Conservation (phyloP, 1,139 yeast genomes). For the Sugiyamaella pinicola region DNA sequence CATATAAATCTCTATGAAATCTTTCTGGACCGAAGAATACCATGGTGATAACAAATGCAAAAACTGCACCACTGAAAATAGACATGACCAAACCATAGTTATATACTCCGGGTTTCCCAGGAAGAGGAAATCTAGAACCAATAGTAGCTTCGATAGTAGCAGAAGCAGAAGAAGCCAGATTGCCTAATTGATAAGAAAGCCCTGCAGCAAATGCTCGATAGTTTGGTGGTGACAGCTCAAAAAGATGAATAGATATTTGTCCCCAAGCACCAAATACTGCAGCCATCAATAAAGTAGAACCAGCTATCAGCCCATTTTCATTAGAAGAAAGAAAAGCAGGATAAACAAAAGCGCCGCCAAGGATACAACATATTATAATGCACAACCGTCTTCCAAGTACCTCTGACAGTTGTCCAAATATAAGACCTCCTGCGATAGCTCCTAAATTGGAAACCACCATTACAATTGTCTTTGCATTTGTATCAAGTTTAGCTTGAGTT, state of each 20-base stretch:
- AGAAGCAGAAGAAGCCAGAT: slow-evolving; percentile 59
- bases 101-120: slow-evolving; percentile 32
- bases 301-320: slow-evolving; percentile 50
- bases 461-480: slow-evolving; percentile 49
- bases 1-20: slow-evolving; percentile 23
- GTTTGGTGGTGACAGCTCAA: slow-evolving; percentile 59
- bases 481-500: slow-evolving; percentile 45
- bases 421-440: slow-evolving; percentile 53
- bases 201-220: slow-evolving; percentile 57
- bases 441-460: slow-evolving; percentile 54
- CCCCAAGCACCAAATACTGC: slow-evolving; percentile 63
- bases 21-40: slow-evolving; percentile 56
- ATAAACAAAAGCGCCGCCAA: slow-evolving; percentile 56
- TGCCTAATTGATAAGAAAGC: slow-evolving; percentile 59
- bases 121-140: slow-evolving; percentile 52
- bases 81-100: slow-evolving; percentile 57
- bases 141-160: slow-evolving; percentile 59
- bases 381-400: slow-evolving; percentile 53
- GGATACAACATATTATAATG: slow-evolving; percentile 47
- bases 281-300: slow-evolving; percentile 54
- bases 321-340: slow-evolving; percentile 52
- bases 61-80: slow-evolving; percentile 60
- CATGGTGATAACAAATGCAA: slow-evolving; percentile 50
- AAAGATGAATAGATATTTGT: slow-evolving; percentile 54
- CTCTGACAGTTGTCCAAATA: slow-evolving; percentile 51